These are phyloP conservation scores for Digitaria exilis DNA, from an alignment of 202 grass and related monocot genomes.

Conservation along the genomic window DNA sequence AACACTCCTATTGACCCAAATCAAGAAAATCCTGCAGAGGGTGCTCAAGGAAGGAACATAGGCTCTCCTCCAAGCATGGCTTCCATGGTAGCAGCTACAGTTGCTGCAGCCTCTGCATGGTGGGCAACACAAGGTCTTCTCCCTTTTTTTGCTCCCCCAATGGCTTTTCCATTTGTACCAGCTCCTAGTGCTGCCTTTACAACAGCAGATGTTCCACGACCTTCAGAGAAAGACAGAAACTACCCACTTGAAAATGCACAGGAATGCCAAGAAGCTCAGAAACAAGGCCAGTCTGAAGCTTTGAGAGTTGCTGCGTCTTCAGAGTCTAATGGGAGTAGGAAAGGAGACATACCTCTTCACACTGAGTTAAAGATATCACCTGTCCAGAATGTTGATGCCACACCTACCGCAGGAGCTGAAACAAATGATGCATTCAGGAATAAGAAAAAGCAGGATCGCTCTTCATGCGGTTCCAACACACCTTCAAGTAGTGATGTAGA, in stretches of 20 bases:
- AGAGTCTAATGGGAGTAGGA: constrained; percentile 53
- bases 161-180: constrained; percentile 68
- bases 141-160: constrained; percentile 63
- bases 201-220: constrained; percentile 35
- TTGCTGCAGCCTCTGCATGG: constrained; percentile 92
- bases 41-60: constrained; percentile 48
- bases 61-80: constrained; percentile 64
- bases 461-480: constrained; percentile 83
- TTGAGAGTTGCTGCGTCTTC: constrained; percentile 27
- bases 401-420: constrained; percentile 41
- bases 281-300: constrained; percentile 33
- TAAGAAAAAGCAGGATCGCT: constrained; percentile 74
- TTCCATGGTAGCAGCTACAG: constrained; percentile 74
- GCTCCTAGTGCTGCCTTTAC: constrained; percentile 51
- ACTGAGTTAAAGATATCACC: constrained; percentile 50
- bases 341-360: constrained; percentile 40
- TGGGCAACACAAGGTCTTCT: constrained; percentile 92
- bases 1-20: constrained; percentile 32
- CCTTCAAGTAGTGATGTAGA: constrained; percentile 80
- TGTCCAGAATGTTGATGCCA: constrained; percentile 31
- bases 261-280: constrained; percentile 41
- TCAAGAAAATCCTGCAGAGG: constrained; percentile 50
- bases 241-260: constrained; percentile 37
- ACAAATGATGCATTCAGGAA: constrained; percentile 43
- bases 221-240: constrained; percentile 40